These are phyloP conservation scores for Oxyria digyna DNA, from an alignment of 148 eudicot genomes.

Conservation along the genomic window DNA sequence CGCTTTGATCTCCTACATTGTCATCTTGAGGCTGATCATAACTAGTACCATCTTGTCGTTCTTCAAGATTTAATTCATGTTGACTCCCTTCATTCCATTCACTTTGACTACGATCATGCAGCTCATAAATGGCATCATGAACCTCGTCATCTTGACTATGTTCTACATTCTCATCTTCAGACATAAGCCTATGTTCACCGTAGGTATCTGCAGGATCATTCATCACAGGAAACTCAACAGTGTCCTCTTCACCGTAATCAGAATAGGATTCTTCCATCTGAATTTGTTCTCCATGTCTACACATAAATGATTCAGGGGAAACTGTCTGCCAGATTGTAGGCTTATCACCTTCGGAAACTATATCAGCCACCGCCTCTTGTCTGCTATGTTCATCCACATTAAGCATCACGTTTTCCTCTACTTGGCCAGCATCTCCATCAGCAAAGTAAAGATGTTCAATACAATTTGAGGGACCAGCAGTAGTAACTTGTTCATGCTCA, in stretches of 20 bases:
- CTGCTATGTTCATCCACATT: constrained; percentile 9
- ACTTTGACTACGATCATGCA: constrained; percentile 18
- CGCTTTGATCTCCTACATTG: constrained; percentile 17
- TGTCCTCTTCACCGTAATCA: not conserved
- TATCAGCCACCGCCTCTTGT: constrained; percentile 9
- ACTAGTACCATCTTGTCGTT: constrained; percentile 14
- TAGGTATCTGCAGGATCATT: not conserved
- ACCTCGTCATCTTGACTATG: constrained; percentile 13
- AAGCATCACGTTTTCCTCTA: constrained; percentile 18
- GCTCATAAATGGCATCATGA: constrained; percentile 16
- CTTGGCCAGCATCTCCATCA: constrained; percentile 7
- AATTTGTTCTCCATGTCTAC: not conserved
- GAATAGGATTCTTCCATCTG: not conserved
- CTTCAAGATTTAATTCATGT: constrained; percentile 16
- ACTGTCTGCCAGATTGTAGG: not conserved
- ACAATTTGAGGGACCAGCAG: constrained; percentile 7
- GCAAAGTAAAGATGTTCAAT: constrained; percentile 1
- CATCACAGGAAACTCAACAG: constrained; percentile 4
- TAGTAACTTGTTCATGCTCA: constrained; percentile 21
- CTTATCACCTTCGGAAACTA: constrained; percentile 9
- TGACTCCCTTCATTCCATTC: constrained; percentile 32
- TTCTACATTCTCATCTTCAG: constrained; percentile 12
- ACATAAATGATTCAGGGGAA: not conserved
- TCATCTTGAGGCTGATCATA: constrained; percentile 22
- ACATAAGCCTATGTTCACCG: too few relatives aligned